phyloP scores from a whole-genome alignment of 768 basidiomycete species.

The Podaxis carcinomalis region DNA sequence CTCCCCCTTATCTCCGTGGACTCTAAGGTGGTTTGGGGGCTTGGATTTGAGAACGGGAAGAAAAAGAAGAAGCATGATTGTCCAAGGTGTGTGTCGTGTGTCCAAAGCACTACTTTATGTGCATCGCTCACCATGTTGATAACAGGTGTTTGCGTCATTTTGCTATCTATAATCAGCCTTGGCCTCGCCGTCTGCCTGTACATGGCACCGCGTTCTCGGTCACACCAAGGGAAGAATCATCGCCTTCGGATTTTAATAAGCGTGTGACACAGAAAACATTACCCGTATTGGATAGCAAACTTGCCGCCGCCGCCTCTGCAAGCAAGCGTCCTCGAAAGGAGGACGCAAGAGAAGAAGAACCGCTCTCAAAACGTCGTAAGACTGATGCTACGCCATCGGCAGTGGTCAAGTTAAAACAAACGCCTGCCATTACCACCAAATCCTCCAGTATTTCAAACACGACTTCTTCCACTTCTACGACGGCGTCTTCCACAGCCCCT shows the following conservation, averaged over 20 bases:
- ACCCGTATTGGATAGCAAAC: slow-evolving; percentile 51
- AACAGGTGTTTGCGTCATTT: slow-evolving; percentile 73
- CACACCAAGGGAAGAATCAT: slow-evolving; percentile 50
- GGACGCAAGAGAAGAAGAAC: slow-evolving; percentile 24
- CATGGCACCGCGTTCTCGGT: slow-evolving; percentile 40
- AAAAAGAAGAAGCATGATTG: slow-evolving; percentile 70
- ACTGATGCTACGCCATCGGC: slow-evolving; percentile 26
- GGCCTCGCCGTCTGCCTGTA: slow-evolving; percentile 62
- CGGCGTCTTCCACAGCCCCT: not conserved
- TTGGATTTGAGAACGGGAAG: slow-evolving; percentile 45
- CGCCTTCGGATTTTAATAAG: slow-evolving; percentile 42
- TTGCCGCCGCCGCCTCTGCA: slow-evolving; percentile 33
- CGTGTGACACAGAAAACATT: slow-evolving; percentile 49
- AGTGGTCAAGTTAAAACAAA: slow-evolving; percentile 22
- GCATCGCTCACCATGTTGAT: not conserved
- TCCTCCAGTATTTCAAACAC: slow-evolving; percentile 8
- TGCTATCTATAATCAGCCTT: slow-evolving; percentile 68
- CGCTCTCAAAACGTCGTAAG: slow-evolving; percentile 42
- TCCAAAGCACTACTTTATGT: not conserved
- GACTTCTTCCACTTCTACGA: slow-evolving; percentile 9
- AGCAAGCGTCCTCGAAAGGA: slow-evolving; percentile 27
- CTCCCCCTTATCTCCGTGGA: slow-evolving; percentile 76
- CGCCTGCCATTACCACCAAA: slow-evolving; percentile 16
- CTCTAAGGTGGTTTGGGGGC: slow-evolving; percentile 71
- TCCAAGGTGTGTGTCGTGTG: slow-evolving; percentile 52